Evolutionary conservation across 768 basidiomycete genomes (phyloP).

Genomic region (Rossbeevera mucosa): DNA sequence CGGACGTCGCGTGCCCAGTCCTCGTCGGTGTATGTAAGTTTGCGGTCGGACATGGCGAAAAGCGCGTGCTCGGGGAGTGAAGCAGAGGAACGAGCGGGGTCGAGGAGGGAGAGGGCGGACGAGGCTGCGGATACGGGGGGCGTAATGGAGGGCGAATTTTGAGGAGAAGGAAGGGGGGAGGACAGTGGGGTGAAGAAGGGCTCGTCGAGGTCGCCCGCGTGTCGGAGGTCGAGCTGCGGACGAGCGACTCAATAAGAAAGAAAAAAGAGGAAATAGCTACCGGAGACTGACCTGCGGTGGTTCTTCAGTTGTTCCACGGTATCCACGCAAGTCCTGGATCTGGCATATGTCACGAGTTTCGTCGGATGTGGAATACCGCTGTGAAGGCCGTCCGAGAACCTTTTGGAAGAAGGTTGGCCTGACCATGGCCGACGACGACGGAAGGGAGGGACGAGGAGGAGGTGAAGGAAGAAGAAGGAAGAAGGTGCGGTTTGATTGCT

Average conservation of each 20-base stretch:
- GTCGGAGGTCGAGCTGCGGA: constrained; percentile 15
- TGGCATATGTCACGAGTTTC: constrained; percentile 6
- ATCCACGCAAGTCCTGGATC: not conserved
- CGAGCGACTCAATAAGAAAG: constrained; percentile 4
- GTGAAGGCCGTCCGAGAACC: constrained; percentile 60
- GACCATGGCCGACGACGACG: constrained; percentile 35
- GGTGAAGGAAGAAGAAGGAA: not conserved
- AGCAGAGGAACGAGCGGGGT: constrained; percentile 32
- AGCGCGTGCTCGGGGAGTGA: constrained; percentile 28
- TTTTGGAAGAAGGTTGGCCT: constrained; percentile 58
- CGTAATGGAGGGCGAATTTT: constrained; percentile 20
- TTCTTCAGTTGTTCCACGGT: constrained; percentile 12
- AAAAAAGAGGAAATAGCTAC: not conserved
- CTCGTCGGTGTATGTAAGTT: constrained; percentile 44
- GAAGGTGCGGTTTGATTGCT: not conserved
- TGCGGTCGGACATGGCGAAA: constrained; percentile 23
- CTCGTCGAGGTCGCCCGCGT: constrained; percentile 32
- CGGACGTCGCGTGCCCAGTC: constrained; percentile 68
- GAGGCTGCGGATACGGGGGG: constrained; percentile 29
- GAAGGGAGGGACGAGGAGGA: constrained; percentile 4
- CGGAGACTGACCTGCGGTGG: constrained; percentile 17
- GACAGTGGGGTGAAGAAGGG: constrained; percentile 48
- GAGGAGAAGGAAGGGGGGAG: constrained; percentile 15
- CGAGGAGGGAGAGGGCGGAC: constrained; percentile 26
- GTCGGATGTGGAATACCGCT: constrained; percentile 44